These are phyloP conservation scores for Carpinus fangiana DNA, from an alignment of 306 rosid genomes.

Conservation along the genomic window DNA sequence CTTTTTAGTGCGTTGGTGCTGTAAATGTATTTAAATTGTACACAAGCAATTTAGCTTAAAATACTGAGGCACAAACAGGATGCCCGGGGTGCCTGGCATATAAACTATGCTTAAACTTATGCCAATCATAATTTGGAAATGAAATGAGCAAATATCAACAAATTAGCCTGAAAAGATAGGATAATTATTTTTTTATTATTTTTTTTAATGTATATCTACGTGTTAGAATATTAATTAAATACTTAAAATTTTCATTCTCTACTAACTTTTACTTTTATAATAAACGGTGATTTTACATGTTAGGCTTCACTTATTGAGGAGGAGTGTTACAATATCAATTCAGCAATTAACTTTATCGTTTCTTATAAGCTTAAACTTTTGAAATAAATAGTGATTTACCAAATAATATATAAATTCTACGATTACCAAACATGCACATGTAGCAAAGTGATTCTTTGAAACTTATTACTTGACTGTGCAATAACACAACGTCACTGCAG, in stretches of 20 bases:
- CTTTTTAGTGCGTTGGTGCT: background rate
- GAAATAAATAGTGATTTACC: too few species aligned
- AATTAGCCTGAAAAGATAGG: too few species aligned
- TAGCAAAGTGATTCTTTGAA: slow-evolving; percentile 4
- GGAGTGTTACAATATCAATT: too few species aligned
- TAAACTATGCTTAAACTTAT: background rate
- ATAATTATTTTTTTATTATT: background rate
- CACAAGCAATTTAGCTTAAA: background rate
- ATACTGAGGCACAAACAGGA: background rate
- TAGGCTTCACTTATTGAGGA: too few species aligned
- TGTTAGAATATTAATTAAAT: too few species aligned
- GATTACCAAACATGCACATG: background rate
- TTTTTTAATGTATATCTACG: background rate
- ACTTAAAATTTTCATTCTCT: too few species aligned
- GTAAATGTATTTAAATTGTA: background rate
- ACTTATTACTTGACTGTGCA: background rate
- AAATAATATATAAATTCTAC: background rate
- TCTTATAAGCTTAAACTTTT: too few species aligned
- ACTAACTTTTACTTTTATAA: too few species aligned
- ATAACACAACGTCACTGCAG: background rate
- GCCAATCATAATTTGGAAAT: background rate
- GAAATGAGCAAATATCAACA: background rate
- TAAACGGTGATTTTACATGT: too few species aligned
- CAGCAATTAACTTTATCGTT: too few species aligned
- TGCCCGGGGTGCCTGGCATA: background rate